Evolutionary conservation across 1,284 basidiomycete species (phyloP).

Genomic region (Pseudozyma pruni): DNA sequence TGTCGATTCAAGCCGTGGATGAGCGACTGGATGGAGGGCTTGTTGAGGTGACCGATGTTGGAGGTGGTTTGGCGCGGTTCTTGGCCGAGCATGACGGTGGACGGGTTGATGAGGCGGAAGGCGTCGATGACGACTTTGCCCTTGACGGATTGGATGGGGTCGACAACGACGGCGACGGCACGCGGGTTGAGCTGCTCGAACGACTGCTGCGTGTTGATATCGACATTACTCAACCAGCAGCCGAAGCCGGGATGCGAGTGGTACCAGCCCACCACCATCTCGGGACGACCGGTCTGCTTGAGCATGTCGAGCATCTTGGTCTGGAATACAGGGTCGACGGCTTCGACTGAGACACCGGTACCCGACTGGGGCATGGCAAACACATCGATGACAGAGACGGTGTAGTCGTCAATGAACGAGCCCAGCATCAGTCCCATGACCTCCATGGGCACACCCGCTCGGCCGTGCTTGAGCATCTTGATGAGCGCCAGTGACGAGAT

Average conservation of each 20-base stretch:
- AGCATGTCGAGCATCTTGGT: slow-evolving; percentile 99
- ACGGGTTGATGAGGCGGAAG: slow-evolving; percentile 76
- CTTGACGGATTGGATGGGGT: slow-evolving; percentile 99
- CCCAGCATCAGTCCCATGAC: slow-evolving; percentile 99
- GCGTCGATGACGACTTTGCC: slow-evolving; percentile 93
- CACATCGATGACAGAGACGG: slow-evolving; percentile 88
- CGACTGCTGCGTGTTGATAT: slow-evolving; percentile 99
- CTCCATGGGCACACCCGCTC: slow-evolving; percentile 99
- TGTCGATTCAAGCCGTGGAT: slow-evolving; percentile 68
- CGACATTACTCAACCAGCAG: slow-evolving; percentile 98
- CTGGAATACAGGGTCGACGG: slow-evolving; percentile 99
- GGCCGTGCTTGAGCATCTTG: slow-evolving; percentile 97
- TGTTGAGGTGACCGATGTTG: slow-evolving; percentile 98
- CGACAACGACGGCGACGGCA: slow-evolving; percentile 96
- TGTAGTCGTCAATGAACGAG: slow-evolving; percentile 97
- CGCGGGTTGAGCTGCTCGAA: slow-evolving; percentile 95
- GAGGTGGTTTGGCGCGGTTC: slow-evolving; percentile 97
- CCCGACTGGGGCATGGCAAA: slow-evolving; percentile 99
- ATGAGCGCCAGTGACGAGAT: slow-evolving; percentile 66
- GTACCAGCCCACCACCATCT: slow-evolving; percentile 99
- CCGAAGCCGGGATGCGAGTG: slow-evolving; percentile 99
- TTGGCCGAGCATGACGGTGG: slow-evolving; percentile 75
- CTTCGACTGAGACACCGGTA: slow-evolving; percentile 97
- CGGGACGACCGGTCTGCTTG: slow-evolving; percentile 97
- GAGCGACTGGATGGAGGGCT: slow-evolving; percentile 89